A percentile compares a stretch with the other conserved stretches of the same genome.
phyloP scores from a whole-genome alignment of 1,284 basidiomycete genomes.

The Ustilago nuda region DNA sequence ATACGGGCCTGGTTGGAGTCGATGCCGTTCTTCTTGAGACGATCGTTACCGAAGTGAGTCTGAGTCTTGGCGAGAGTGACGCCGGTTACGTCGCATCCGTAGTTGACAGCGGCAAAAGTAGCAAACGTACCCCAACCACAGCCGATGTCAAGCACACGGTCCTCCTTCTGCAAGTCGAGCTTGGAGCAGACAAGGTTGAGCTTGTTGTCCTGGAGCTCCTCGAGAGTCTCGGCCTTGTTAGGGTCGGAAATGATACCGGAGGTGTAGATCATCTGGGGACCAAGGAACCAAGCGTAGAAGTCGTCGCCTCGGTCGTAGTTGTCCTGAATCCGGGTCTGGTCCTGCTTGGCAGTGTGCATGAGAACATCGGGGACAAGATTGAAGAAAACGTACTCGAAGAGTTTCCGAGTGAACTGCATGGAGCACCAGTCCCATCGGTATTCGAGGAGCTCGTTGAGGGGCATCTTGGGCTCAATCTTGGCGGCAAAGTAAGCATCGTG shows the following conservation, averaged over 20 bases:
- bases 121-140: constrained; percentile 98
- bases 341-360: constrained; percentile 87
- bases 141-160: constrained; percentile 89
- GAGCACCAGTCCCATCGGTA: constrained; percentile 95
- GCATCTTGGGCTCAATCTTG: constrained; percentile 95
- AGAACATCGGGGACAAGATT: constrained; percentile 92
- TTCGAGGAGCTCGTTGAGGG: constrained; percentile 92
- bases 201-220: constrained; percentile 99
- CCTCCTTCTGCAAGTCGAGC: constrained; percentile 84
- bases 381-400: constrained; percentile 94
- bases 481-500: constrained; percentile 98
- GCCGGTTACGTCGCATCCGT: constrained; percentile 91
- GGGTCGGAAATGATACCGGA: constrained; percentile 87
- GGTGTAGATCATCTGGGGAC: constrained; percentile 97
- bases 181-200: constrained; percentile 94
- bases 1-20: constrained; percentile 83
- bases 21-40: constrained; percentile 85
- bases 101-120: constrained; percentile 97
- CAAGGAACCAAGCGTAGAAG: constrained; percentile 81
- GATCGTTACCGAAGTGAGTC: constrained; percentile 88
- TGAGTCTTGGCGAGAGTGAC: constrained; percentile 93
- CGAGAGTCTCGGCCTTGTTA: constrained; percentile 83
- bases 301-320: constrained; percentile 86
- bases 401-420: constrained; percentile 82
- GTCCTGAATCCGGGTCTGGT: constrained; percentile 94